A percentile compares a stretch with the other conserved stretches of the same genome.
Evolutionary conservation across 2,329 filamentous ascomycete genomes (phyloP).

Genomic region (Neonectria faginata): DNA sequence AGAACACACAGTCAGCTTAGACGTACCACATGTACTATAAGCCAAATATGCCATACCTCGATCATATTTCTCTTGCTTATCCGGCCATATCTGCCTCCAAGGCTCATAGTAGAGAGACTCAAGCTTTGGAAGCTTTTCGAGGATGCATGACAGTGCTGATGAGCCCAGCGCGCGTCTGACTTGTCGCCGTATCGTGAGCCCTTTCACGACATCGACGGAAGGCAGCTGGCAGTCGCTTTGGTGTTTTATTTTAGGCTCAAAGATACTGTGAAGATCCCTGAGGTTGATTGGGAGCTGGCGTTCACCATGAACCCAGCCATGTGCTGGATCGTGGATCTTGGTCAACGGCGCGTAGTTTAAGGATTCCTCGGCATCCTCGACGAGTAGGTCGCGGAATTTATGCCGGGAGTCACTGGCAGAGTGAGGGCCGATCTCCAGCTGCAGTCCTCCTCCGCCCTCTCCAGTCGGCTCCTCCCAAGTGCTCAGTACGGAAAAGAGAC

Average conservation of each 20-base stretch:
- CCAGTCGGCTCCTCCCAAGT: neutral
- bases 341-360: neutral
- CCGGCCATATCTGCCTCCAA: neutral
- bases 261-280: neutral
- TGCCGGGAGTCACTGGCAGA: neutral
- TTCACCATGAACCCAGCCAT: neutral
- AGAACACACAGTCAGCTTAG: neutral
- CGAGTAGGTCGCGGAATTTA: neutral
- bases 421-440: neutral
- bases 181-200: neutral
- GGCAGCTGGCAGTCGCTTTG: neutral
- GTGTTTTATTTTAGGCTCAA: too few relatives aligned
- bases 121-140: constrained; percentile 2
- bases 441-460: neutral
- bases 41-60: neutral
- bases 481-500: neutral
- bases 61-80: neutral
- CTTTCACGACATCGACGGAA: neutral
- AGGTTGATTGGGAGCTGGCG: neutral
- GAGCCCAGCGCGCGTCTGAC: neutral
- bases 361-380: neutral
- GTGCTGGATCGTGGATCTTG: neutral
- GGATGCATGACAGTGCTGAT: neutral
- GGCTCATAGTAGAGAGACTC: neutral
- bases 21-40: neutral